Evolutionary conservation across 192 early-diverging fungal species (phyloP).

Genomic region (Obelidium mucronatum): DNA sequence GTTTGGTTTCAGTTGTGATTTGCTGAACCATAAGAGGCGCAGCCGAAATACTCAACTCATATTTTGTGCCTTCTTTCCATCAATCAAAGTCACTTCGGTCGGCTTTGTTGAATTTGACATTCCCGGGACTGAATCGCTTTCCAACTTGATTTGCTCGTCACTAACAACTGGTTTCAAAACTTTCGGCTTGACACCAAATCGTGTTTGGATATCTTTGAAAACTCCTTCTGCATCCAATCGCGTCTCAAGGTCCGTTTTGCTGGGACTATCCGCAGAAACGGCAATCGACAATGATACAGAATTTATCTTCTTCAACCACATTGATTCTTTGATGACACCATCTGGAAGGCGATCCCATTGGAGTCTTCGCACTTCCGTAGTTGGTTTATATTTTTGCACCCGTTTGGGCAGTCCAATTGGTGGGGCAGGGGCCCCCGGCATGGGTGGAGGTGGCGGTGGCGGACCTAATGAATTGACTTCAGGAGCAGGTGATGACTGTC

Average conservation of each 20-base stretch:
- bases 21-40: too few relatives aligned
- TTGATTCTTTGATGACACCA: slow-evolving; percentile 33
- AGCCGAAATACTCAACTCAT: slow-evolving; percentile 44
- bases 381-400: slow-evolving; percentile 45
- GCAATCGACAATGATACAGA: neutral
- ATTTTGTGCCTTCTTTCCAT: slow-evolving; percentile 56
- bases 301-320: slow-evolving; percentile 43
- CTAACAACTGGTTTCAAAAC: neutral
- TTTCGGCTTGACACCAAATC: slow-evolving; percentile 44
- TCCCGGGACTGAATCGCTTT: neutral
- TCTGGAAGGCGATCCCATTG: slow-evolving; percentile 57
- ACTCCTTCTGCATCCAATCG: slow-evolving; percentile 45
- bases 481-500: slow-evolving; percentile 41
- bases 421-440: neutral
- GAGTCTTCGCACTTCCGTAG: slow-evolving; percentile 42
- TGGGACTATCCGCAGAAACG: neutral
- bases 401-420: slow-evolving; percentile 38
- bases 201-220: slow-evolving; percentile 45
- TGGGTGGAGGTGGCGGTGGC: slow-evolving; percentile 44
- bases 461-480: neutral
- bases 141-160: neutral
- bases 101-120: neutral
- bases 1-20: too few relatives aligned
- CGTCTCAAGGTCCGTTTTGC: slow-evolving; percentile 36
- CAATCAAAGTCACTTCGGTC: slow-evolving; percentile 46